Conservation (phyloP, 768 basidiomycete species). For the Arthromyces matolae region DNA sequence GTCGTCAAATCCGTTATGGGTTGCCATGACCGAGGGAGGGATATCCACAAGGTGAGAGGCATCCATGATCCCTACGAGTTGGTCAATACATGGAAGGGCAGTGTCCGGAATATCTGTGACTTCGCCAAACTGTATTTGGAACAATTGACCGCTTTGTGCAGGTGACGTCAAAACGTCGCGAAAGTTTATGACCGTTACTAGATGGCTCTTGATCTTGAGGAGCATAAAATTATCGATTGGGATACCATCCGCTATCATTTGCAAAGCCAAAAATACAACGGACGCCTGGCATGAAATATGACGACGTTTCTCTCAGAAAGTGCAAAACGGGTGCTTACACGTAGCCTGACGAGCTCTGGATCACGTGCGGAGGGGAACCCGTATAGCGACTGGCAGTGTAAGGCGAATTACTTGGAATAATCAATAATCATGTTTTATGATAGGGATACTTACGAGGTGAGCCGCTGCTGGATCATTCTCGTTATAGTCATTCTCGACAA, state of each 20-base stretch:
- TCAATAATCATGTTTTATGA: neutral
- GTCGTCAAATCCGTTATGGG: slow-evolving; percentile 40
- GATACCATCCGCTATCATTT: slow-evolving; percentile 66
- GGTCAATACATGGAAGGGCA: slow-evolving; percentile 54
- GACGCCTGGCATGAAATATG: slow-evolving; percentile 40
- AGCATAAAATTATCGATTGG: slow-evolving; percentile 46
- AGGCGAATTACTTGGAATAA: neutral
- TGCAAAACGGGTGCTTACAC: too few relatives aligned
- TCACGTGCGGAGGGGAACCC: slow-evolving; percentile 40
- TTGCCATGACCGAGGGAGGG: slow-evolving; percentile 39
- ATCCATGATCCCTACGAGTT: slow-evolving; percentile 58
- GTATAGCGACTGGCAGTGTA: slow-evolving; percentile 37
- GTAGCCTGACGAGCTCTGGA: slow-evolving; percentile 44
- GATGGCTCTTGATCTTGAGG: slow-evolving; percentile 57
- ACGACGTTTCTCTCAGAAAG: slow-evolving; percentile 1
- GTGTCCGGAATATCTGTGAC: slow-evolving; percentile 37
- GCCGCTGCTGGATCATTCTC: slow-evolving; percentile 35
- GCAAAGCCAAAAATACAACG: slow-evolving; percentile 53
- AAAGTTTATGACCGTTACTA: slow-evolving; percentile 53
- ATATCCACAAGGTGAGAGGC: slow-evolving; percentile 47
- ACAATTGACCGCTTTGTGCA: slow-evolving; percentile 42
- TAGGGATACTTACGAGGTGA: slow-evolving; percentile 40
- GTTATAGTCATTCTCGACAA: slow-evolving; percentile 53
- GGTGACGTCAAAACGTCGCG: slow-evolving; percentile 43
- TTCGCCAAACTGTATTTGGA: slow-evolving; percentile 53